These are phyloP conservation scores for Sphaerobolus stellatus DNA, from an alignment of 1,284 basidiomycete species.

Conservation along the genomic window DNA sequence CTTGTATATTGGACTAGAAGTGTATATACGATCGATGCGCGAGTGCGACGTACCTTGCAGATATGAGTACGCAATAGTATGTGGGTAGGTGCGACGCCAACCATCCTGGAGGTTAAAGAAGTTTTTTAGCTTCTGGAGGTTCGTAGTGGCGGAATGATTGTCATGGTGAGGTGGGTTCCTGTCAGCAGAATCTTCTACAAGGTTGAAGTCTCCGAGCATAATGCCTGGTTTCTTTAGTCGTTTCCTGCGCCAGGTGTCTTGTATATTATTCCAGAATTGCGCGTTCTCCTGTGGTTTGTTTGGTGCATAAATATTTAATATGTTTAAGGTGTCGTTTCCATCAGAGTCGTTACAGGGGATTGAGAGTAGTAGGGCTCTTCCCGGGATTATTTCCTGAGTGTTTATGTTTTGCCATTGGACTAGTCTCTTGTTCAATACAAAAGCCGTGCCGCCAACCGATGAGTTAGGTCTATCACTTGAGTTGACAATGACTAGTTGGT, in stretches of 20 bases:
- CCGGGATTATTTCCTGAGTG: neutral
- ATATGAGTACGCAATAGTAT: conserved; percentile 28
- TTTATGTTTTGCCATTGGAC: too few species aligned
- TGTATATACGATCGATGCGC: conserved; percentile 39
- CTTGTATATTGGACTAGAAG: neutral
- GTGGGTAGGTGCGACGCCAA: conserved; percentile 34
- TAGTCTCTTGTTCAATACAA: too few species aligned
- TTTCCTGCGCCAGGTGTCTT: conserved; percentile 25
- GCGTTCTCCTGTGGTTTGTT: conserved; percentile 19
- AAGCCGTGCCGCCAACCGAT: too few species aligned
- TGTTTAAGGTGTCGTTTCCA: conserved; percentile 3
- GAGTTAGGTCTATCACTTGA: too few species aligned
- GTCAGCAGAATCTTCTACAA: conserved; percentile 41
- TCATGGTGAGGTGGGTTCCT: conserved; percentile 29
- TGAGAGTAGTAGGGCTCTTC: neutral
- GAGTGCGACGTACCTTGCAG: conserved; percentile 26
- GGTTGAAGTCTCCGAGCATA: conserved; percentile 43
- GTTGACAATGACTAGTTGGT: too few species aligned
- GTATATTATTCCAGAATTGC: conserved; percentile 22
- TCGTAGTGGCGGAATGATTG: conserved; percentile 2
- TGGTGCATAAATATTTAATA: conserved; percentile 26
- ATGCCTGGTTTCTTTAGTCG: conserved; percentile 30
- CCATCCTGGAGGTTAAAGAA: conserved; percentile 32
- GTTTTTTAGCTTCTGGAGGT: conserved; percentile 21
- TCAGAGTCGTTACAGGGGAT: conserved; percentile 15